Evolutionary conservation across 176 grass and related monocot species (phyloP).

Genomic region (Zea mays): Zm-B73-REFERENCE-NAM-5.0 NC_050100.1:63659001-63659500

Average conservation of each 20-base stretch:
- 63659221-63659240: slow-evolving; percentile 37
- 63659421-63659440: slow-evolving; percentile 33
- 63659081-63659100: background rate
- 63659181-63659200: background rate
- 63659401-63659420: slow-evolving; percentile 24
- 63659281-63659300: slow-evolving; percentile 25
- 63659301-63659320: slow-evolving; percentile 43
- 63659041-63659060: background rate
- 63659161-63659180: background rate
- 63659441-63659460: background rate
- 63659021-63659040: background rate
- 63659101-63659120: background rate
- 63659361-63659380: slow-evolving; percentile 14
- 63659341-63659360: background rate
- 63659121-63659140: background rate
- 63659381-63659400: slow-evolving; percentile 9
- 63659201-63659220: slow-evolving; percentile 8
- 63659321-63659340: slow-evolving; percentile 28
- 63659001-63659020: background rate
- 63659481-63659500: background rate
- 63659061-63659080: background rate
- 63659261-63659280: slow-evolving; percentile 24
- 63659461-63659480: slow-evolving; percentile 21
- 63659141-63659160: slow-evolving; percentile 24
- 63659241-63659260: slow-evolving; percentile 33